Percentiles rank a stretch among this genome's conserved stretches.
Conservation (phyloP, 352 stramenopile species). For the Globisporangium radiosum region DNA sequence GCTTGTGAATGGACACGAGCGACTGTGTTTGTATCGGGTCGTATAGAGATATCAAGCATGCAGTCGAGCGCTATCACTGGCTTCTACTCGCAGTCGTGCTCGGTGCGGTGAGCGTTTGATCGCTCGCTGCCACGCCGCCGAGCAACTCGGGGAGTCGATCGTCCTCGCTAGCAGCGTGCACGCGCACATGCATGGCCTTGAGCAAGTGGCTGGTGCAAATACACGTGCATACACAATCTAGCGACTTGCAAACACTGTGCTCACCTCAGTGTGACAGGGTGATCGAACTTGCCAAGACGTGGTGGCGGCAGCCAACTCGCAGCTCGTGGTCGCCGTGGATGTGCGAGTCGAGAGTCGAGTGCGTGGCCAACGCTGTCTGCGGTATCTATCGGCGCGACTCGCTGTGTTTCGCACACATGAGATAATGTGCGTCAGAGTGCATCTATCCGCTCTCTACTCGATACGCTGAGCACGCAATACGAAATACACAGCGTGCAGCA, state of each 20-base stretch:
- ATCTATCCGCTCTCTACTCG: too few relatives aligned
- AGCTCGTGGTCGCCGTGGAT: background rate
- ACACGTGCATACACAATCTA: background rate
- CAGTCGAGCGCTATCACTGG: too few relatives aligned
- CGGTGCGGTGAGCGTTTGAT: too few relatives aligned
- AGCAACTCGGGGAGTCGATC: too few relatives aligned
- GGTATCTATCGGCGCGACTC: background rate
- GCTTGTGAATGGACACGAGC: too few relatives aligned
- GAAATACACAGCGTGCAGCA: background rate
- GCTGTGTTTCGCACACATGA: background rate
- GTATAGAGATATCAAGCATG: too few relatives aligned
- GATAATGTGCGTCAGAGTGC: background rate
- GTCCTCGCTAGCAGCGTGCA: too few relatives aligned
- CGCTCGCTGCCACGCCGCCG: too few relatives aligned
- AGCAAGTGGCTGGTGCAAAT: background rate
- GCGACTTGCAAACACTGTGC: background rate
- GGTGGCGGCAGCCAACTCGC: background rate
- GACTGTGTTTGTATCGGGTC: too few relatives aligned
- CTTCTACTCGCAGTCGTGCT: too few relatives aligned
- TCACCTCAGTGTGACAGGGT: conserved; percentile 3
- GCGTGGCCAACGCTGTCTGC: background rate
- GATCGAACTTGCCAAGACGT: conserved; percentile 13
- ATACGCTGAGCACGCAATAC: too few relatives aligned
- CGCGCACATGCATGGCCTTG: too few relatives aligned
- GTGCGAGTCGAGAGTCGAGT: background rate